These are phyloP conservation scores for Hyphodiscus sp. DNA, from an alignment of 2,329 filamentous ascomycete genomes.

Conservation along the genomic window DNA sequence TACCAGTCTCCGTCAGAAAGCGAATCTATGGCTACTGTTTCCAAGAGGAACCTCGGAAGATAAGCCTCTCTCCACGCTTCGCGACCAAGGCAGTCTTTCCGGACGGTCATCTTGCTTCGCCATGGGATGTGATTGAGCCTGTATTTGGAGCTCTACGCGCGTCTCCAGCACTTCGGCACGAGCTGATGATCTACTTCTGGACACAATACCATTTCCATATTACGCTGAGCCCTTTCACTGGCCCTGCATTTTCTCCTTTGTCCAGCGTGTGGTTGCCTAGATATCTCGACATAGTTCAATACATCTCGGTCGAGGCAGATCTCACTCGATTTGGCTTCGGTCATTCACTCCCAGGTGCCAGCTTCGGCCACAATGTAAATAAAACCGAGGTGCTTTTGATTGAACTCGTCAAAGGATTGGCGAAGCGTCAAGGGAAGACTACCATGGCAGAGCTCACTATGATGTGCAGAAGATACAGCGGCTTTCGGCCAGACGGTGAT, in stretches of 20 bases:
- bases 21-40: slow-evolving; percentile 26
- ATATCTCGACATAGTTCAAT: slow-evolving; percentile 21
- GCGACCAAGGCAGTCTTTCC: slow-evolving; percentile 21
- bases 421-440: slow-evolving; percentile 3
- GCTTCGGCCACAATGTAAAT: slow-evolving; percentile 9
- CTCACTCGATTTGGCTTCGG: slow-evolving; percentile 25
- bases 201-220: slow-evolving; percentile 28
- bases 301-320: slow-evolving; percentile 28
- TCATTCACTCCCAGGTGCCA: slow-evolving; percentile 8
- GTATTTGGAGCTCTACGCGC: slow-evolving; percentile 19
- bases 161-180: slow-evolving; percentile 18
- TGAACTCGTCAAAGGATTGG: slow-evolving; percentile 11
- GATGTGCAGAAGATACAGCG: slow-evolving; percentile 15
- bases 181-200: slow-evolving; percentile 30
- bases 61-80: slow-evolving; percentile 22
- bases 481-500: slow-evolving; percentile 6
- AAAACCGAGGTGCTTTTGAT: slow-evolving; percentile 15
- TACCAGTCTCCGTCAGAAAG: slow-evolving; percentile 17
- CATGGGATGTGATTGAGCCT: slow-evolving; percentile 21
- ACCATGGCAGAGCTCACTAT: slow-evolving; percentile 12
- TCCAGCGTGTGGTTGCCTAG: slow-evolving; percentile 22
- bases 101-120: slow-evolving; percentile 19
- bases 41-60: slow-evolving; percentile 14
- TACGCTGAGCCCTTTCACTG: slow-evolving; percentile 23
- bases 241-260: slow-evolving; percentile 22